Conservation (phyloP, 2,329 filamentous ascomycete species). For the Cercospora sp. region DNA sequence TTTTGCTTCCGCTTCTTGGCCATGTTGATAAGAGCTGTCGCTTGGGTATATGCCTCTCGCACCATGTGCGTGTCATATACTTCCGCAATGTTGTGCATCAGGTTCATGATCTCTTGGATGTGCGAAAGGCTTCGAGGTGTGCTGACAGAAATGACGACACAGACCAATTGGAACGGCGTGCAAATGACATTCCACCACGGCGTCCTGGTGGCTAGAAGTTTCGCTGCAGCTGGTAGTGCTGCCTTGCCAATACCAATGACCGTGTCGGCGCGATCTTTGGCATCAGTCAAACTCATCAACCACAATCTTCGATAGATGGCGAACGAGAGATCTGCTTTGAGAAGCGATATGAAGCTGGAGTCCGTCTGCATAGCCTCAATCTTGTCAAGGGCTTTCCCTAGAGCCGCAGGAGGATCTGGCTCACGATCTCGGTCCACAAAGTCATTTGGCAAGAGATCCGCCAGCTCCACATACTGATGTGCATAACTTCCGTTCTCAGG, state of each 20-base stretch:
- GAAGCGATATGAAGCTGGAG: conserved; percentile 47
- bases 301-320: conserved; percentile 49
- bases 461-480: conserved; percentile 39
- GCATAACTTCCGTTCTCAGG: conserved; percentile 34
- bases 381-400: conserved; percentile 36
- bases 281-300: conserved; percentile 42
- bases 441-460: conserved; percentile 39
- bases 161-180: conserved; percentile 47
- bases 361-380: conserved; percentile 38
- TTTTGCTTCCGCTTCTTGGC: conserved; percentile 37
- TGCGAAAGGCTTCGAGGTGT: conserved; percentile 41
- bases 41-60: conserved; percentile 43
- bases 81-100: conserved; percentile 43
- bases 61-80: conserved; percentile 42
- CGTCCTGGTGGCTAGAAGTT: conserved; percentile 39
- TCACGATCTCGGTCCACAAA: conserved; percentile 39
- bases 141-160: conserved; percentile 45
- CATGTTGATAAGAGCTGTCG: conserved; percentile 37
- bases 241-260: conserved; percentile 41
- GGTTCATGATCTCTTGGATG: conserved; percentile 42
- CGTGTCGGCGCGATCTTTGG: conserved; percentile 42
- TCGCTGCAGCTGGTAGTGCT: conserved; percentile 40
- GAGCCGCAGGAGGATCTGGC: conserved; percentile 39
- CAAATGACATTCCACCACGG: conserved; percentile 50
- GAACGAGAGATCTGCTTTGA: conserved; percentile 56